These are phyloP conservation scores for Trichosporon sp. DNA, from an alignment of 1,284 basidiomycete species.

Conservation along the genomic window DNA sequence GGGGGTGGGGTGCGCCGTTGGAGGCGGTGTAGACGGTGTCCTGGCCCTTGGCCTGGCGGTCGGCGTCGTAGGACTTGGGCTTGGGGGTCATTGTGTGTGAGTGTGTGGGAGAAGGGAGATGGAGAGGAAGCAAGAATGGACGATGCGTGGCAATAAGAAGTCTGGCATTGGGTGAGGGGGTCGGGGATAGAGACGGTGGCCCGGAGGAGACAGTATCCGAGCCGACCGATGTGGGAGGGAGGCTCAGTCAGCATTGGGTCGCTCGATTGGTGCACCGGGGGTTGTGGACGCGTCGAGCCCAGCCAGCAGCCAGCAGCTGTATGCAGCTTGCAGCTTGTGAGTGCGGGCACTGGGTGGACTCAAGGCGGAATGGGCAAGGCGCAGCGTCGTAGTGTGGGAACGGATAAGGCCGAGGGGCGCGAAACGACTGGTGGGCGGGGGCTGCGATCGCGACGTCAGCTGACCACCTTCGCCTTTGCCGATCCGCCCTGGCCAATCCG, in stretches of 20 bases:
- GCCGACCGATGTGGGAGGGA: not conserved
- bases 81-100: not conserved
- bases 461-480: not conserved
- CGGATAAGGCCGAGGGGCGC: not conserved
- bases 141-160: not conserved
- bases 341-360: too few relatives aligned
- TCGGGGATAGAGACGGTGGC: not conserved
- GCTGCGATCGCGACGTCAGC: not conserved
- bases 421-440: not conserved
- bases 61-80: conserved; percentile 7
- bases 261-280: not conserved
- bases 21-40: conserved; percentile 67
- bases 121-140: not conserved
- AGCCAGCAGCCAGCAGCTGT: too few relatives aligned
- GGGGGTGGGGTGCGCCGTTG: conserved; percentile 65
- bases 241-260: not conserved
- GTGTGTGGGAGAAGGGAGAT: not conserved
- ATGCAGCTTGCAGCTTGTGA: too few relatives aligned
- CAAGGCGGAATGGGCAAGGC: too few relatives aligned
- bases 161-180: not conserved
- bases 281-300: too few relatives aligned
- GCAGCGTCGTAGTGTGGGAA: not conserved
- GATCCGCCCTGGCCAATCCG: not conserved
- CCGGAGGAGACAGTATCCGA: not conserved
- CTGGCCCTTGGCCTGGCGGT: conserved; percentile 6